These are phyloP conservation scores for Lachnellula willkommii DNA, from an alignment of 2,329 filamentous ascomycete genomes.

Conservation along the genomic window DNA sequence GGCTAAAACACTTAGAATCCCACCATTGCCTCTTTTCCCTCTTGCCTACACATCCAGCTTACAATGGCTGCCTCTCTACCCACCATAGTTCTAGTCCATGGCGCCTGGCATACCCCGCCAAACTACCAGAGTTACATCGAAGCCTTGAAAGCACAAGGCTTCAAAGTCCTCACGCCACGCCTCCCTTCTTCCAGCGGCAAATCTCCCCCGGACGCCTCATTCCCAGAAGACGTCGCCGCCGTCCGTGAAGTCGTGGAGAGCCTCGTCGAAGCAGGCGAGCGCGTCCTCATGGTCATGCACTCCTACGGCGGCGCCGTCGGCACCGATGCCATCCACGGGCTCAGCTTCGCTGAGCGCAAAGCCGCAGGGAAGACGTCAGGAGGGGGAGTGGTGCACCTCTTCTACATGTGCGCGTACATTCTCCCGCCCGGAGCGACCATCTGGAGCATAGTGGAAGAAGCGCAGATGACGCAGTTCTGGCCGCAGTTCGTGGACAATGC, in stretches of 20 bases:
- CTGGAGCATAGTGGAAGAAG: neutral
- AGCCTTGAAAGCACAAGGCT: neutral
- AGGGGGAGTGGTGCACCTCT: conserved; percentile 28
- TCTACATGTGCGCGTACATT: conserved; percentile 8
- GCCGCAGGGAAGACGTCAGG: conserved; percentile 28
- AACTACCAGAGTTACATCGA: neutral
- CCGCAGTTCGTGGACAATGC: neutral
- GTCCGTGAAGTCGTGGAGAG: neutral
- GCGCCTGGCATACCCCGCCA: neutral
- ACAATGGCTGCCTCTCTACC: neutral
- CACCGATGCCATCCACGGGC: conserved; percentile 30
- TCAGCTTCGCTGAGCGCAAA: conserved; percentile 31
- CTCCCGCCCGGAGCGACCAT: neutral
- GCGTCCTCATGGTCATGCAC: conserved; percentile 35
- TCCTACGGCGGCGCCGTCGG: conserved; percentile 34
- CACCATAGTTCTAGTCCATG: neutral
- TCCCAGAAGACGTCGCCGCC: neutral
- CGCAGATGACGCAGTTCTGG: neutral
- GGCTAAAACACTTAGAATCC: no score
- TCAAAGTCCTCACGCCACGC: neutral
- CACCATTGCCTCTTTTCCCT: no score
- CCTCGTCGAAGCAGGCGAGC: conserved; percentile 7
- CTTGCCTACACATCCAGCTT: neutral
- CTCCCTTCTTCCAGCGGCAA: neutral
- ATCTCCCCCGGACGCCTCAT: neutral